Conservation (phyloP, 2,329 filamentous ascomycete genomes). For the Chaetomiaceae sp. region DNA sequence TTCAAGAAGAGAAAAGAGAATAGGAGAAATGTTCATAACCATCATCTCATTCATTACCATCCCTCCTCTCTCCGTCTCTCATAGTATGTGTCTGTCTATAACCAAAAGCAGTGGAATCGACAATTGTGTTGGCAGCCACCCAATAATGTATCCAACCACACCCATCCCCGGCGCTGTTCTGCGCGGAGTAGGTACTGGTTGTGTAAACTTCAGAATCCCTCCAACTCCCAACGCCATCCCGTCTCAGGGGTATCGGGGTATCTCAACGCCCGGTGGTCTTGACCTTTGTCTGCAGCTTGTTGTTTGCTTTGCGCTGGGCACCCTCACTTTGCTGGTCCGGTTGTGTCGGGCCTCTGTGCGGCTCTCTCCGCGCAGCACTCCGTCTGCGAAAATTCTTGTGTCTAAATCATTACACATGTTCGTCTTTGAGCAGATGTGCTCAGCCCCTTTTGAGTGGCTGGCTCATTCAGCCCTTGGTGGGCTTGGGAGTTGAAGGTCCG, state of each 20-base stretch:
- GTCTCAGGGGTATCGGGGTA: slow-evolving; percentile 3
- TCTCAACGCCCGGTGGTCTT: slow-evolving; percentile 7
- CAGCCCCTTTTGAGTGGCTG: too few species aligned
- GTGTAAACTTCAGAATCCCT: not conserved
- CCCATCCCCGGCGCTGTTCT: not conserved
- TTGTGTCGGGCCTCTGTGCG: not conserved
- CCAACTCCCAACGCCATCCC: not conserved
- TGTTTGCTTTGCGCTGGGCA: not conserved
- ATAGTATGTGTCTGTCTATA: not conserved
- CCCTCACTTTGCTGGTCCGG: not conserved
- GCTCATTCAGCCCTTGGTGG: slow-evolving; percentile 12
- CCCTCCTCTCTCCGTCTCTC: not conserved
- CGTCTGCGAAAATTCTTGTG: not conserved
- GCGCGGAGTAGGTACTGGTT: too few species aligned
- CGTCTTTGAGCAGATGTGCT: too few species aligned
- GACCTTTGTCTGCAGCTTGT: not conserved
- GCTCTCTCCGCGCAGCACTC: not conserved
- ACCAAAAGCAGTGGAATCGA: not conserved
- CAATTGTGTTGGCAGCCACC: not conserved
- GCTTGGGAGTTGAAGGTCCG: slow-evolving; percentile 11
- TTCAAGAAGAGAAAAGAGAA: not conserved
- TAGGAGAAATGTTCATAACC: not conserved
- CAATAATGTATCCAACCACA: not conserved
- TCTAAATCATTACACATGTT: not conserved
- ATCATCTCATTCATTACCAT: not conserved